Percentiles rank a stretch among this genome's conserved stretches.
These are phyloP conservation scores for Colletotrichum siamense DNA, from an alignment of 2,329 filamentous ascomycete genomes.

Conservation along the genomic window DNA sequence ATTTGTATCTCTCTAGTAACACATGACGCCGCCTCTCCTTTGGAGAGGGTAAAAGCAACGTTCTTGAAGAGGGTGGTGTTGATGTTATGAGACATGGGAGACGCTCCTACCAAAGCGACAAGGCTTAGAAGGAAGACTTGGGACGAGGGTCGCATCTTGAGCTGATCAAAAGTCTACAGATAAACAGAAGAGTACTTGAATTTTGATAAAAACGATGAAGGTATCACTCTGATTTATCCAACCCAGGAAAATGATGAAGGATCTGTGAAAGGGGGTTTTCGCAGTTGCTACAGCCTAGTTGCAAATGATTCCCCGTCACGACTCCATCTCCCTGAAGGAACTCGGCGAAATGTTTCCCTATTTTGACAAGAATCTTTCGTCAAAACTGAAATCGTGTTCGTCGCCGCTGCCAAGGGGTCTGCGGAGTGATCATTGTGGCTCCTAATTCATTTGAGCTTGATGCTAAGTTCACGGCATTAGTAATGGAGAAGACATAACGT, in stretches of 20 bases:
- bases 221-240: neutral
- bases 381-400: accelerated
- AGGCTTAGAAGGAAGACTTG: neutral
- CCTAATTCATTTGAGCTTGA: neutral
- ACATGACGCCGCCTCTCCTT: neutral
- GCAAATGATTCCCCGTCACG: neutral
- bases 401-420: accelerated
- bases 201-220: neutral
- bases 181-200: neutral
- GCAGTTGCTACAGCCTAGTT: neutral
- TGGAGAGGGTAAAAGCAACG: neutral
- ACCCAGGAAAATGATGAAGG: accelerated
- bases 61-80: neutral
- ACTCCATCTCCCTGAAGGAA: neutral
- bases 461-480: neutral
- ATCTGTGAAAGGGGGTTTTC: neutral
- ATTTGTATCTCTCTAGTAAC: neutral
- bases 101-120: neutral
- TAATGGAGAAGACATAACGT: neutral
- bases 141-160: neutral
- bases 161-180: neutral
- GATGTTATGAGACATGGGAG: neutral
- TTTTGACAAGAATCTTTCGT: neutral
- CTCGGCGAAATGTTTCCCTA: accelerated
- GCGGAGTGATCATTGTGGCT: neutral